Percentiles rank a stretch among this genome's conserved stretches.
Evolutionary conservation across 306 rosid species (phyloP).

Genomic region (Carpinus fangiana): DNA sequence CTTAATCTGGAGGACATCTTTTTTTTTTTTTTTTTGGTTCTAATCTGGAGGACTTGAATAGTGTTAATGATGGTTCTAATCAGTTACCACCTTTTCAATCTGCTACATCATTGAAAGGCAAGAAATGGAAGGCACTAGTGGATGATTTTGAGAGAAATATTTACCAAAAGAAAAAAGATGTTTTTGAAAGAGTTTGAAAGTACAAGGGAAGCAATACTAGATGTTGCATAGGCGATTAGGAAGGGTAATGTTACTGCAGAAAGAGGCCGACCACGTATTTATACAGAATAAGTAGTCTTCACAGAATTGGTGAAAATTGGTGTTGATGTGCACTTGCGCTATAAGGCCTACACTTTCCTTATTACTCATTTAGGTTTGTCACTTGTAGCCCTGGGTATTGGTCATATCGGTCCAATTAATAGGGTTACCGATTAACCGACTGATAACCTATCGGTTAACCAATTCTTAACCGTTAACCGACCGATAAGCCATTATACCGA

Average conservation of each 20-base stretch:
- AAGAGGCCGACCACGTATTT: slow-evolving; percentile 17
- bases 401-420: too few relatives aligned
- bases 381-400: too few relatives aligned
- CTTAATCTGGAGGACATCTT: slow-evolving; percentile 17
- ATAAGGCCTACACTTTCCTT: slow-evolving; percentile 9
- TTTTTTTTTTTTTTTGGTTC: too few relatives aligned
- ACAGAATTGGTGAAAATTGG: slow-evolving; percentile 23
- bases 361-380: neutral
- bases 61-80: slow-evolving; percentile 23
- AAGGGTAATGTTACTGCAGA: slow-evolving; percentile 23
- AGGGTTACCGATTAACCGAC: too few relatives aligned
- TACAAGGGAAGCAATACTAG: slow-evolving; percentile 23
- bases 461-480: too few relatives aligned
- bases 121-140: slow-evolving; percentile 10
- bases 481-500: too few relatives aligned
- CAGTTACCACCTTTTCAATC: slow-evolving; percentile 13
- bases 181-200: slow-evolving; percentile 21
- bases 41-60: slow-evolving; percentile 9
- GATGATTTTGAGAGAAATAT: neutral
- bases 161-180: neutral
- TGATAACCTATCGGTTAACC: too few relatives aligned
- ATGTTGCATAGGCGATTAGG: slow-evolving; percentile 30
- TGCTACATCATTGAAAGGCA: slow-evolving; percentile 19
- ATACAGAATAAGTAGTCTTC: slow-evolving; percentile 18
- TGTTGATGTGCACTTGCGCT: neutral